phyloP scores from a whole-genome alignment of 2,329 filamentous ascomycete species.

The Exophiala oligosperma region DNA sequence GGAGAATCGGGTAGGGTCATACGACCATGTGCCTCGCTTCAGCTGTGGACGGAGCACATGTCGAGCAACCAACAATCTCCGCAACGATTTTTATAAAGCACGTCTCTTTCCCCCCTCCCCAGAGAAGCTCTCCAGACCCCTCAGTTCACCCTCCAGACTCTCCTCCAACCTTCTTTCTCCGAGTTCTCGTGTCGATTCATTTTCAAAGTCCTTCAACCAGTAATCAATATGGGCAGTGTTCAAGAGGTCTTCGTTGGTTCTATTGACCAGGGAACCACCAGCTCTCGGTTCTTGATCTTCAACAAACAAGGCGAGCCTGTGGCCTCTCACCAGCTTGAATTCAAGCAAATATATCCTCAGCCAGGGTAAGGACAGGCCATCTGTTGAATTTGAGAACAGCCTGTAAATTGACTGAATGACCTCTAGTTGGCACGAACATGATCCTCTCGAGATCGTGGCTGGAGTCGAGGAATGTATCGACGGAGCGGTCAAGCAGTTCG shows the following conservation, averaged over 20 bases:
- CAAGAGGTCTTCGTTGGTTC: slow-evolving; percentile 73
- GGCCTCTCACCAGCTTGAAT: slow-evolving; percentile 82
- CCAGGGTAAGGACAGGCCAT: slow-evolving; percentile 66
- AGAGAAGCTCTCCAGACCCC: slow-evolving; percentile 15
- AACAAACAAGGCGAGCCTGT: slow-evolving; percentile 75
- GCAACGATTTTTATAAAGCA: slow-evolving; percentile 20
- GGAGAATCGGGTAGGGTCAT: slow-evolving; percentile 3
- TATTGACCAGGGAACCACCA: slow-evolving; percentile 90
- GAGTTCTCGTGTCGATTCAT: background rate
- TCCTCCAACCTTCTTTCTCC: background rate
- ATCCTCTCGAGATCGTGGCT: slow-evolving; percentile 72
- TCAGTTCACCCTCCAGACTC: slow-evolving; percentile 1
- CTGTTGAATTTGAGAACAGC: background rate
- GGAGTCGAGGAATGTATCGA: slow-evolving; percentile 81
- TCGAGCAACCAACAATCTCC: background rate
- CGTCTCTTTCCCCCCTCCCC: slow-evolving; percentile 10
- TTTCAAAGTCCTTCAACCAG: background rate
- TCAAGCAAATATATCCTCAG: slow-evolving; percentile 79
- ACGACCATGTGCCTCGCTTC: slow-evolving; percentile 11
- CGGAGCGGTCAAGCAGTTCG: slow-evolving; percentile 69
- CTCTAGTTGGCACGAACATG: slow-evolving; percentile 82
- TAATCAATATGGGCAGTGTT: slow-evolving; percentile 22
- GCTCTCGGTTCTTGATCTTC: slow-evolving; percentile 87
- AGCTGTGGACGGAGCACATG: slow-evolving; percentile 12
- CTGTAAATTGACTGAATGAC: slow-evolving; percentile 4